Evolutionary conservation across 805 yeast species (phyloP).

Genomic region (Monosporozyma aquatica): DNA sequence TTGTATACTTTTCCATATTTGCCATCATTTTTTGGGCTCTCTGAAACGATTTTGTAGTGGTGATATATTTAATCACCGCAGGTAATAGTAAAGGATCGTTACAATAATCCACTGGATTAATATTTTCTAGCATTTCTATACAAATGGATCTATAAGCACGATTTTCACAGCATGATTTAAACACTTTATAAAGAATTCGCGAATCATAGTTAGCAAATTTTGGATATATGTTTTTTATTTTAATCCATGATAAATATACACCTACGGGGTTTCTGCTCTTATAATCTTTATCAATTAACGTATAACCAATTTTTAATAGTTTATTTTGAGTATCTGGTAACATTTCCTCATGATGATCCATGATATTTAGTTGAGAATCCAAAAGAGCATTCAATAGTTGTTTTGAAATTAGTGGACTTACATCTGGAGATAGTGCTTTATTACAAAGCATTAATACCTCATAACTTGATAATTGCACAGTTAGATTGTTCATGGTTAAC

Average conservation of each 20-base stretch:
- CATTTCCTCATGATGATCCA: no score
- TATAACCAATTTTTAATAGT: slow-evolving; percentile 15
- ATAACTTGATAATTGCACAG: slow-evolving; percentile 6
- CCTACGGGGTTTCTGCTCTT: slow-evolving; percentile 20
- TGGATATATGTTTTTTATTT: slow-evolving; percentile 12
- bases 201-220: slow-evolving; percentile 19
- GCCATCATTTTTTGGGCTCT: slow-evolving; percentile 16
- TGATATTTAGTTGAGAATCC: slow-evolving; percentile 4
- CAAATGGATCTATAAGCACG: slow-evolving; percentile 16
- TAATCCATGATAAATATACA: slow-evolving; percentile 18
- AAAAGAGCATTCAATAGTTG: slow-evolving; percentile 11
- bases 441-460: slow-evolving; percentile 16
- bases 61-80: slow-evolving; percentile 15
- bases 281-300: slow-evolving; percentile 17
- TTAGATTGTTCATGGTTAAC: slow-evolving; percentile 2
- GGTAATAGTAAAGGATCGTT: slow-evolving; percentile 23
- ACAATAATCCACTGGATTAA: slow-evolving; percentile 18
- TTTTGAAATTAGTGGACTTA: slow-evolving; percentile 12
- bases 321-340: no score
- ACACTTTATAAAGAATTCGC: slow-evolving; percentile 18
- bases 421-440: slow-evolving; percentile 16
- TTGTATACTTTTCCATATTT: slow-evolving; percentile 14
- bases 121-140: slow-evolving; percentile 10
- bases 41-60: slow-evolving; percentile 9
- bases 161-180: slow-evolving; percentile 16